phyloP scores from a whole-genome alignment of 805 yeast genomes.

The Zygoascus flipseniorum region DNA sequence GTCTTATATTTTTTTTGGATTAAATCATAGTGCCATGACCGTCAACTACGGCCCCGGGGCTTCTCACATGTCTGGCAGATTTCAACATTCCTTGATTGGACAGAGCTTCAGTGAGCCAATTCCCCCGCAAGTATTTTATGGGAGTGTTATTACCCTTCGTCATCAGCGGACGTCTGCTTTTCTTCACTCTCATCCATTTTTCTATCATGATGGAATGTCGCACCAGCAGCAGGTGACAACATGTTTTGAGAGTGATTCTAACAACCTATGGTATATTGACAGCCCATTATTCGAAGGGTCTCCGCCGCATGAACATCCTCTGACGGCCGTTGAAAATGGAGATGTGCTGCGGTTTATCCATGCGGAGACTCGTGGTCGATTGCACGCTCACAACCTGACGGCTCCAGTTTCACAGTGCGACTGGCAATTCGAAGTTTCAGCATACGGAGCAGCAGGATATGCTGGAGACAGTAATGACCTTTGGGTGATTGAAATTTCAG shows the following conservation, averaged over 20 bases:
- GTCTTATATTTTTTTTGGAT: background rate
- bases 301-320: background rate
- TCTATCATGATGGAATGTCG: conserved; percentile 45
- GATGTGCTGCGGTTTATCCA: conserved; percentile 40
- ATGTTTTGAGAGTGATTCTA: conserved; percentile 43
- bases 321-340: conserved; percentile 15
- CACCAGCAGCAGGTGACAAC: conserved; percentile 60
- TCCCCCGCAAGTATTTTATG: conserved; percentile 51
- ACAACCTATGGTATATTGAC: conserved; percentile 63
- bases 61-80: conserved; percentile 44
- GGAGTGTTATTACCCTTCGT: conserved; percentile 55
- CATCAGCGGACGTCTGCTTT: conserved; percentile 55
- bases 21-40: conserved; percentile 19
- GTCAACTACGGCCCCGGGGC: conserved; percentile 39
- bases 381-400: conserved; percentile 17
- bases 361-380: conserved; percentile 14
- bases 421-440: conserved; percentile 23
- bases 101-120: conserved; percentile 22
- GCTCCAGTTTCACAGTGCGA: conserved; percentile 18
- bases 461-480: conserved; percentile 49
- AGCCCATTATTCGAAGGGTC: background rate
- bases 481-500: conserved; percentile 43
- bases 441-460: conserved; percentile 45
- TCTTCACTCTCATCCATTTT: conserved; percentile 54
- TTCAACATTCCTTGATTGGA: conserved; percentile 40